Evolutionary conservation across 495 filamentous ascomycete genomes (phyloP).

Genomic region (Xylaria castorea): DNA sequence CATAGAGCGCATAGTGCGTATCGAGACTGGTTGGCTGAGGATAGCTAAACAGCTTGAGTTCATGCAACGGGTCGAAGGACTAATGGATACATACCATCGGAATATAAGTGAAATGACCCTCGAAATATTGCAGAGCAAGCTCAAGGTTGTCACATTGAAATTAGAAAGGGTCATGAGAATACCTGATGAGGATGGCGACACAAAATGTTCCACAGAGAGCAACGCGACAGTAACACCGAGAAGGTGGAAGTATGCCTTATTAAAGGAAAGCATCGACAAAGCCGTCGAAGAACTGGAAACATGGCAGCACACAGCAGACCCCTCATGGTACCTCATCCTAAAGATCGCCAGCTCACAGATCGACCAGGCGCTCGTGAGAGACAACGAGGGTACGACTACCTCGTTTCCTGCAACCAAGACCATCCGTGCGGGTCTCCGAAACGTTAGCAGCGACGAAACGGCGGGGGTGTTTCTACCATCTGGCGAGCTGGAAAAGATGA

Average conservation of each 20-base stretch:
- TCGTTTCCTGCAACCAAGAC: background rate
- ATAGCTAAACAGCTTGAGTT: slow-evolving; percentile 45
- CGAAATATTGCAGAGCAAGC: slow-evolving; percentile 39
- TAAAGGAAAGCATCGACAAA: slow-evolving; percentile 38
- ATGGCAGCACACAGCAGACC: slow-evolving; percentile 48
- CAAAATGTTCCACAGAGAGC: slow-evolving; percentile 12
- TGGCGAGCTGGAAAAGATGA: slow-evolving; percentile 15
- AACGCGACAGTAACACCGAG: slow-evolving; percentile 19
- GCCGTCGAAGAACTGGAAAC: slow-evolving; percentile 45
- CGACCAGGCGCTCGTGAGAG: background rate
- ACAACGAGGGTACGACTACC: background rate
- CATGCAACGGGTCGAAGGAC: slow-evolving; percentile 39
- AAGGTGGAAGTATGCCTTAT: slow-evolving; percentile 32
- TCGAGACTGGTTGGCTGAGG: slow-evolving; percentile 47
- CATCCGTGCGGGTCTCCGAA: background rate
- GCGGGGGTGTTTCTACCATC: slow-evolving; percentile 28
- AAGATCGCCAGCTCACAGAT: slow-evolving; percentile 34
- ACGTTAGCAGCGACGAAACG: background rate
- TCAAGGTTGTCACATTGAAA: slow-evolving; percentile 38
- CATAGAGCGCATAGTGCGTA: slow-evolving; percentile 42
- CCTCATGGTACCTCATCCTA: slow-evolving; percentile 51
- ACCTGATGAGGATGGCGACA: slow-evolving; percentile 8
- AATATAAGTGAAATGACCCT: slow-evolving; percentile 41
- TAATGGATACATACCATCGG: slow-evolving; percentile 46
- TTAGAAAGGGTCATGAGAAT: slow-evolving; percentile 38